Conservation (phyloP, 176 grass and related monocot species). For the Triticum timopheevii region DNA sequence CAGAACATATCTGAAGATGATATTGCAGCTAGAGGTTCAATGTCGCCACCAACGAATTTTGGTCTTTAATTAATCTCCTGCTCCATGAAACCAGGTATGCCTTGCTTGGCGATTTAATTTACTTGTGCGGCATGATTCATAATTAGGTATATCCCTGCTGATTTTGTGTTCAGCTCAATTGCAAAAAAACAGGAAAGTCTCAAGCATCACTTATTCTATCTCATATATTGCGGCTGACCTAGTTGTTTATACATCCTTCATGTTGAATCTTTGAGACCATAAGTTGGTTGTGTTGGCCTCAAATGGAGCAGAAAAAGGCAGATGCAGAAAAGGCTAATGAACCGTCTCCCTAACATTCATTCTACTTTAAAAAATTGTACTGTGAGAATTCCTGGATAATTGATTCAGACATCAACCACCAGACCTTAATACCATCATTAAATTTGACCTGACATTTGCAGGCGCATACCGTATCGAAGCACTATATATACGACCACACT, state of each 20-base stretch:
- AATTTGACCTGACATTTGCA: no score
- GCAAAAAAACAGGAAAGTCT: slow-evolving; percentile 21
- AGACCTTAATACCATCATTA: no score
- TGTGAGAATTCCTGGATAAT: no score
- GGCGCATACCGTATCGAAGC: no score
- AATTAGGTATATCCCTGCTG: slow-evolving; percentile 28
- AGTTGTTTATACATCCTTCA: neutral
- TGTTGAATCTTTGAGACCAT: no score
- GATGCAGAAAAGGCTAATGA: no score
- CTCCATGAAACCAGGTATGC: slow-evolving; percentile 52
- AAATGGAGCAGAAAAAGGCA: no score
- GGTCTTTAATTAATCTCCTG: slow-evolving; percentile 85
- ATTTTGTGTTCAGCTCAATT: slow-evolving; percentile 25
- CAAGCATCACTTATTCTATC: slow-evolving; percentile 3
- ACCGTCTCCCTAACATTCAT: no score
- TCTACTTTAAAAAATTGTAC: no score
- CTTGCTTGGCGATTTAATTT: slow-evolving; percentile 50
- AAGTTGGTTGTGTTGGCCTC: no score
- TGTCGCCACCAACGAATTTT: slow-evolving; percentile 37
- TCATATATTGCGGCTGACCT: neutral
- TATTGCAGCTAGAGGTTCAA: slow-evolving; percentile 55
- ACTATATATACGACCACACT: no score
- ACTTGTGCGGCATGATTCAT: slow-evolving; percentile 26
- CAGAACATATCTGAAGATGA: slow-evolving; percentile 47
- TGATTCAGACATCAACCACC: no score